Percentiles rank a stretch among this genome's conserved stretches.
Conservation (phyloP, 306 rosid species). For the Carpinus viminea region DNA sequence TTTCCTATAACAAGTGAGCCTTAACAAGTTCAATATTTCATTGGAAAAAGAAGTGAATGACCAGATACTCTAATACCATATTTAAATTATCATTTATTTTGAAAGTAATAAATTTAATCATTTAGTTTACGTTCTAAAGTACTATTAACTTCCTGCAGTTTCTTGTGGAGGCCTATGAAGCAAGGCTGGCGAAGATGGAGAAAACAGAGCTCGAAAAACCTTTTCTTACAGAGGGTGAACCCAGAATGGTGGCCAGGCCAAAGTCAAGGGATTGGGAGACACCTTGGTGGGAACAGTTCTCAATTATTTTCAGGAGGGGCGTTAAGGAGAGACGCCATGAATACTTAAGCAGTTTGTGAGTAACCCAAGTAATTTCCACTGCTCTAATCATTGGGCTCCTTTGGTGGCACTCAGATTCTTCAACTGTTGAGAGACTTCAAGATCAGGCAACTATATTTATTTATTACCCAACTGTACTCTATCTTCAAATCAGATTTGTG, state of each 20-base stretch:
- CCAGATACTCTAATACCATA: too few species aligned
- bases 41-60: too few species aligned
- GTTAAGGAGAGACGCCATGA: not conserved
- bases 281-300: constrained; percentile 3
- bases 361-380: not conserved
- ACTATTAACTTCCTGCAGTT: not conserved
- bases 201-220: not conserved
- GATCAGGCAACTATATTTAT: not conserved
- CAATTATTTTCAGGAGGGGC: not conserved
- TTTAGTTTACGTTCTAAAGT: too few species aligned
- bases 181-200: not conserved
- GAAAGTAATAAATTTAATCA: too few species aligned
- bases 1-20: too few species aligned
- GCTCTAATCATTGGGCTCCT: not conserved
- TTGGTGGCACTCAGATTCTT: constrained; percentile 10
- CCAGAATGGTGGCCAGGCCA: not conserved
- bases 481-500: not conserved
- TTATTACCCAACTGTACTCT: not conserved
- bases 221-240: not conserved
- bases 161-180: constrained; percentile 9
- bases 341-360: not conserved
- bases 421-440: not conserved
- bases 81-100: too few species aligned
- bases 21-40: too few species aligned
- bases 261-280: not conserved